These are phyloP conservation scores for Eucalyptus pumila DNA, from an alignment of 345 rosid species.

Conservation along the genomic window DNA sequence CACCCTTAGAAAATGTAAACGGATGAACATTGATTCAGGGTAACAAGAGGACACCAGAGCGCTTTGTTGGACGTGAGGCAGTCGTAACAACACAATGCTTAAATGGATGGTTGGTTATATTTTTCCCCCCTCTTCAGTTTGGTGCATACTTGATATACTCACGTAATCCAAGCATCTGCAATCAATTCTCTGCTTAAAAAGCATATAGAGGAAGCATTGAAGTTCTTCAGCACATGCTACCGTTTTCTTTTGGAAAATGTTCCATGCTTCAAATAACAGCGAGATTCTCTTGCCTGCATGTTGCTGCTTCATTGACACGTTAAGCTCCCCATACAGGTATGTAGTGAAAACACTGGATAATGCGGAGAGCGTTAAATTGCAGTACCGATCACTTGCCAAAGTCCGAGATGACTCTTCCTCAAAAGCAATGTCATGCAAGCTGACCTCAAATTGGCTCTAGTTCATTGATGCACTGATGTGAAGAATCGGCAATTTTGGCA, in stretches of 20 bases:
- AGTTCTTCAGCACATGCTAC: neutral
- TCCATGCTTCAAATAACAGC: neutral
- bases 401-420: conserved; percentile 29
- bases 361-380: conserved; percentile 83
- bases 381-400: conserved; percentile 82
- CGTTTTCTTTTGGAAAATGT: neutral
- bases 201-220: neutral
- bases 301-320: neutral
- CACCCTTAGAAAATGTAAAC: neutral
- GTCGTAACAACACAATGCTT: conserved; percentile 89
- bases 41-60: conserved; percentile 87
- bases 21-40: conserved; percentile 38
- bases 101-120: conserved; percentile 73
- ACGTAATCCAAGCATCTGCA: neutral
- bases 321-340: conserved; percentile 35
- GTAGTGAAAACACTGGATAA: conserved; percentile 90
- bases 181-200: neutral
- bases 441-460: conserved; percentile 1
- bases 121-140: neutral
- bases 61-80: conserved; percentile 93
- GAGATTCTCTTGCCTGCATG: neutral
- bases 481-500: neutral
- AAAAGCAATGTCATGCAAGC: conserved; percentile 32
- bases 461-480: neutral
- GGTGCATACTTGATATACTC: neutral